Percentiles rank a stretch among this genome's conserved stretches.
Conservation (phyloP, 148 eudicot genomes). For the Persicaria tinctoria region DNA sequence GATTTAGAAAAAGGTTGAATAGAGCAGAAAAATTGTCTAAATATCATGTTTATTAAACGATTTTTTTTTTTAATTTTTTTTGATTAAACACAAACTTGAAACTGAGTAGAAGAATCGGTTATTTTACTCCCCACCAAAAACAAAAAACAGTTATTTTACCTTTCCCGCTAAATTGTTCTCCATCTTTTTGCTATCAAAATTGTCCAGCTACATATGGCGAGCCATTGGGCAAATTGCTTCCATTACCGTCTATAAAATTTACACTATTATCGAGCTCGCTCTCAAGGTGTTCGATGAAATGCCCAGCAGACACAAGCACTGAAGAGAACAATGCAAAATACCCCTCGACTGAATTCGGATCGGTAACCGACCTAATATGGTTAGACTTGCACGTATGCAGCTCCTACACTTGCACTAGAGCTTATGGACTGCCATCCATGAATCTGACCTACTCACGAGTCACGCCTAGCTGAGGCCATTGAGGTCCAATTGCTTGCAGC, state of each 20-base stretch:
- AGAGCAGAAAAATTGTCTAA: too few relatives aligned
- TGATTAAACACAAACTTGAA: too few relatives aligned
- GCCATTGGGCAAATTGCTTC: not conserved
- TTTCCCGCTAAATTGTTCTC: too few relatives aligned
- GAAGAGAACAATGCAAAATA: not conserved
- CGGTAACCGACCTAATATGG: not conserved
- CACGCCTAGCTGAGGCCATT: slow-evolving; percentile 10
- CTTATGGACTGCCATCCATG: not conserved
- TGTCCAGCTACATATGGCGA: not conserved
- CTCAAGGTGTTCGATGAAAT: not conserved
- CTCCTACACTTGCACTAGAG: not conserved
- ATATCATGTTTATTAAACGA: too few relatives aligned
- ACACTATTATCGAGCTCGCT: not conserved
- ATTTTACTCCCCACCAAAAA: too few relatives aligned
- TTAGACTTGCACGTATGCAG: not conserved
- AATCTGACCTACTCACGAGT: not conserved
- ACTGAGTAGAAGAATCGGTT: too few relatives aligned
- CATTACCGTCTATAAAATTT: not conserved
- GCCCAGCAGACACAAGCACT: not conserved
- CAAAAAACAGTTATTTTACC: too few relatives aligned
- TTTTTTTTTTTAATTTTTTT: too few relatives aligned
- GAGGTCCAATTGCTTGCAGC: slow-evolving; percentile 1
- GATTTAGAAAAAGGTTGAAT: too few relatives aligned
- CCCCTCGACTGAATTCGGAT: not conserved
- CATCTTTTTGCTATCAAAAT: too few relatives aligned